Base-by-base conservation (phyloP, 768 basidiomycete species). In the Podaxis sp. region DNA sequence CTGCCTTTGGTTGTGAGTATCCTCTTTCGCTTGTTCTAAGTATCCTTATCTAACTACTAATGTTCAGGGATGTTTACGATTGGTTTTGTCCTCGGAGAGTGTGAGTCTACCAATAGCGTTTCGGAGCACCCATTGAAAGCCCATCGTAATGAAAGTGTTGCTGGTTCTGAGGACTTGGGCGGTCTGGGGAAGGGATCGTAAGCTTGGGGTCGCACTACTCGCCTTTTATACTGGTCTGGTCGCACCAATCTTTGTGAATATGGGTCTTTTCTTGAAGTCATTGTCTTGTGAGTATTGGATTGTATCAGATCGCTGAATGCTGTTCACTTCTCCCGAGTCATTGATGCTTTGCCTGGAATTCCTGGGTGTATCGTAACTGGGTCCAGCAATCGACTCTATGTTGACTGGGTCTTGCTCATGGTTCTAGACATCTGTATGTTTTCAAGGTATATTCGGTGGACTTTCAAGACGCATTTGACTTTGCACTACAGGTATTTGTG, bases 331-430 rank as follows among this genome's bases (percentile, higher is more conserved):
- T 54, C 13, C 8, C 2, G 5, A 62, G 61, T 62, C 54, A 19
- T 22, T 7, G 24, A 54, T 37, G 33, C 41, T 37, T 17, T 62
- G 15, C 54, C 43, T 27, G 33, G 24, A 2, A 47, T 62, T 9
- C 46, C 54, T 8, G 61, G 43, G 43, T 62, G 61, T 36, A 25
- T 56, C 12, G 54, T 62, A 6, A 55, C 41, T 3, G 29, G 40
- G 11, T 25, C 54, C n/a, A 62, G 61, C 40, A 27, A 55, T 11
- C 38, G 53, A 13, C 41, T 55, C 19, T 62, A 62, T 27, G 40
- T 62, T 27, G 41, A 62, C 22, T 62, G 61, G 61, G 43, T 62
- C 33, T 49, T 62, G 51, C 54, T 62, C 9, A 56, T 56, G 54
- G 41, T 46, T 13, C 29, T 62, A n/a, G 61, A 62, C 46, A 62